Conservation (phyloP, 2,329 filamentous ascomycete genomes). For the Trichoderma brevicompactum region DNA sequence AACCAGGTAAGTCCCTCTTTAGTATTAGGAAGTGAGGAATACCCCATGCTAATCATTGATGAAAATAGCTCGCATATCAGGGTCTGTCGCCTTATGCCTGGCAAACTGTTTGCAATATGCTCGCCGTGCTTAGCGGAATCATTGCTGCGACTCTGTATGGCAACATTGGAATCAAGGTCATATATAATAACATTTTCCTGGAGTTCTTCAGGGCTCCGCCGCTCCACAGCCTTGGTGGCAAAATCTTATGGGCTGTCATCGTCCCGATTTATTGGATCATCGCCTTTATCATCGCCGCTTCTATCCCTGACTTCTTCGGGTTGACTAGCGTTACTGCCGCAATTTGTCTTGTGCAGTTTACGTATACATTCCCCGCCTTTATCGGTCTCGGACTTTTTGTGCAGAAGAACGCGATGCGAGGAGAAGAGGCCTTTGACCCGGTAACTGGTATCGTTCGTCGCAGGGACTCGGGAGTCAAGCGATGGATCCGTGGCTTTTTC, state of each 20-base stretch:
- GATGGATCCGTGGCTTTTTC: slow-evolving; percentile 27
- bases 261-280: slow-evolving; percentile 62
- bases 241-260: slow-evolving; percentile 53
- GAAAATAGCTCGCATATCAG: slow-evolving; percentile 49
- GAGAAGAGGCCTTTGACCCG: slow-evolving; percentile 32
- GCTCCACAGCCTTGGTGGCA: slow-evolving; percentile 53
- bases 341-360: slow-evolving; percentile 61
- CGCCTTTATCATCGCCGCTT: slow-evolving; percentile 59
- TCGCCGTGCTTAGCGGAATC: slow-evolving; percentile 48
- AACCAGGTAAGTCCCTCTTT: slow-evolving; percentile 6
- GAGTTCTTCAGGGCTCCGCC: slow-evolving; percentile 55
- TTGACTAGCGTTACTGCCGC: slow-evolving; percentile 56
- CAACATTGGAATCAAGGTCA: slow-evolving; percentile 59
- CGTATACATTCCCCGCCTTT: slow-evolving; percentile 60
- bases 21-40: background rate
- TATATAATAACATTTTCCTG: slow-evolving; percentile 58
- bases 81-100: slow-evolving; percentile 48
- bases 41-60: background rate
- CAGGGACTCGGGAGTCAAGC: slow-evolving; percentile 18
- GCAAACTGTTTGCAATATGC: slow-evolving; percentile 51
- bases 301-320: slow-evolving; percentile 57
- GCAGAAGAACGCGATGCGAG: slow-evolving; percentile 30
- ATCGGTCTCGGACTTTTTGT: slow-evolving; percentile 33
- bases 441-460: slow-evolving; percentile 24
- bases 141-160: slow-evolving; percentile 56